Evolutionary conservation across 78 protist genomes (phyloP), one percentile per base, ranked within the genome.

Genomic region (Tieghemostelium lacteum): DNA sequence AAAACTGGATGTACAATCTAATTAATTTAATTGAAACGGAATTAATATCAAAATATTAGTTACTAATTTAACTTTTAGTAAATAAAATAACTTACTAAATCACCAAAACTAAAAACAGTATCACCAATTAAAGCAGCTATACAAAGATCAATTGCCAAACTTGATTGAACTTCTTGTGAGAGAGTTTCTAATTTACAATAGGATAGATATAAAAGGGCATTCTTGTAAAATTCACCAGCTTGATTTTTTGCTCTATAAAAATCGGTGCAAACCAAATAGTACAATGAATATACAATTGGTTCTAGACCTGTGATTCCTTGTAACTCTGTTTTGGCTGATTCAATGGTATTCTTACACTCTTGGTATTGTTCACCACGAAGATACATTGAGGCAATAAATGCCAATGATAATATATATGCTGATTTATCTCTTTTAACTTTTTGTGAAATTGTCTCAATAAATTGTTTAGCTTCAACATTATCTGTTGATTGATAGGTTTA

Each of bases 111-210:
- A 87, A 92, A 95, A 8, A 94, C 80, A 49, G 28, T 36, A 31
- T 94, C 94, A 62, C 94, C 92, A 40, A 95, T 60, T 28, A 95
- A 76, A 60, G 97, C 97, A 6, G 97, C 94, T 65, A 95, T 66
- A 69, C 96, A 94, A 28, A 95, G 61, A 45, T 95, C 96, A 73
- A 86, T 92, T 4, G 96, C 93, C 45, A 95, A 74, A 19, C 28
- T 20, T n/a, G 24, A 26, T 77, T 86, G 88, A 26, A 49, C 85
- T 28, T 36, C 76, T 20, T 49, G 55, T 12, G 86, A 10, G 26
- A 95, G 40, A n/a, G 63, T 50, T 66, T 92, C 95, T 52, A 94
- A 66, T 65, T 88, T 95, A 58, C 94, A 66, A 63, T 94, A 92
- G 19, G 96, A 78, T 45, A 95, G 75, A 26, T 69, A 92, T 33